Percentiles rank a stretch among this genome's conserved stretches.
phyloP scores from a whole-genome alignment of 768 basidiomycete species.

The Mycena haematopus region DNA sequence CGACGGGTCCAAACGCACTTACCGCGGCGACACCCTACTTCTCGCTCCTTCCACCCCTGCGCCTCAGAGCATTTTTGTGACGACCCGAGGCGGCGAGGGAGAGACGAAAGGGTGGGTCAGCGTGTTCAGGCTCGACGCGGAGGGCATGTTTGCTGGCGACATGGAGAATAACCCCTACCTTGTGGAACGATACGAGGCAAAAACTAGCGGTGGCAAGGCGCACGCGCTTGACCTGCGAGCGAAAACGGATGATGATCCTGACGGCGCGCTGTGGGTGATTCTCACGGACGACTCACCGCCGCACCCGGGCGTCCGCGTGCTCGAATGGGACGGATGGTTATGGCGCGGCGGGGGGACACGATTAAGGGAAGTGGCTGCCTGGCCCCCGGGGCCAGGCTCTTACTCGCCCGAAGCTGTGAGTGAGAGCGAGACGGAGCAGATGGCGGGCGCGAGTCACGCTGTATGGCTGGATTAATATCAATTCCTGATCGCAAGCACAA shows the following conservation, averaged over 20 bases:
- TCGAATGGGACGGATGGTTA: constrained; percentile 58
- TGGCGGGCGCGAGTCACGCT: constrained; percentile 58
- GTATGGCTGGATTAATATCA: constrained; percentile 51
- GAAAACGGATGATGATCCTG: constrained; percentile 34
- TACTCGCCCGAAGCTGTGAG: constrained; percentile 16
- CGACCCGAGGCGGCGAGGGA: constrained; percentile 51
- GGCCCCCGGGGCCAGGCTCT: constrained; percentile 42
- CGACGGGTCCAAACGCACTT: constrained; percentile 14
- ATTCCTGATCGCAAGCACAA: background rate
- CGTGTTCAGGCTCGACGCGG: constrained; percentile 47
- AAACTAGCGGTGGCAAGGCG: constrained; percentile 58
- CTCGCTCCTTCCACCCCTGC: constrained; percentile 44
- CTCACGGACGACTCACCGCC: constrained; percentile 56
- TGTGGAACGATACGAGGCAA: constrained; percentile 48
- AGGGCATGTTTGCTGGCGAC: constrained; percentile 41
- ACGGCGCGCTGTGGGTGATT: constrained; percentile 50
- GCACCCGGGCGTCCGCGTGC: constrained; percentile 46
- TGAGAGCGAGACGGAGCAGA: constrained; percentile 33
- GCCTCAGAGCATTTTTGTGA: constrained; percentile 51
- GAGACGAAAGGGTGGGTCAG: constrained; percentile 49
- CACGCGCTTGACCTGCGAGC: constrained; percentile 53
- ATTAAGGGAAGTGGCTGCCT: constrained; percentile 47
- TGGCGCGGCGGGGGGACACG: constrained; percentile 38
- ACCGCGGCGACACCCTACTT: constrained; percentile 37
- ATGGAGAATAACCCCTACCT: constrained; percentile 31